Base-by-base conservation (phyloP, 2,329 filamentous ascomycete species). In the Zasmidium citrigriseum region DNA sequence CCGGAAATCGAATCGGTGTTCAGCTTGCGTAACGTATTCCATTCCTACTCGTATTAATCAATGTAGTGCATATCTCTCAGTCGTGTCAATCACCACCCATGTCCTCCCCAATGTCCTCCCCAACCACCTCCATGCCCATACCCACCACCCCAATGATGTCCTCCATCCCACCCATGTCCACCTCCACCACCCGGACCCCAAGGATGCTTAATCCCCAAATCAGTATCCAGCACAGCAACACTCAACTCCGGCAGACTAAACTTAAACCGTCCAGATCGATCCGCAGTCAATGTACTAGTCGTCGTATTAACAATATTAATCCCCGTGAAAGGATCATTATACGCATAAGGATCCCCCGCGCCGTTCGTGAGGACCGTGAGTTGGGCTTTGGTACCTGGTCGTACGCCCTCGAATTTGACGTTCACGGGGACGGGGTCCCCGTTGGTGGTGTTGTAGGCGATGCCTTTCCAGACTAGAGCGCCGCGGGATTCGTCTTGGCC, bases 241-340 rank as follows among this genome's bases (percentile, higher is more conserved):
- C 82, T 85, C 57, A 85, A 71, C 62, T 82, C 74, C 0, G 83
- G 83, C 66, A 87, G 59, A 23, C 68, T 75, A 64, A 86, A 86
- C 46, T 70, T 71, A 63, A 86, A 85, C 1, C 65, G 69, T 1
- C 84, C 84, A 23, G 77, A 72, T 2, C 68, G 65, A 16, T 75
- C 77, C 2, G 79, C 81, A 63, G 67, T 72, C 7, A 41, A n/a
- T n/a, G 34, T 41, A 4, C 12, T 41, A 41, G 12, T 41, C 4
- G 34, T 41, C 14, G 34, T 41, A 41, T 41, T 41, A 20, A 84
- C 59, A 0, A 69, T 70, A 1, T 66, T 68, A 11, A 69, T 76
- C 1, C 70, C 73, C 20, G 73, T 78, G 52, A 79, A 70, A 0
- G 86, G 83, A 20, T 83, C 77, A 59, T 84, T 83, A 60, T 76